Base-by-base conservation (phyloP, 2,329 filamentous ascomycete species). In the Fusarium irregulare region DNA sequence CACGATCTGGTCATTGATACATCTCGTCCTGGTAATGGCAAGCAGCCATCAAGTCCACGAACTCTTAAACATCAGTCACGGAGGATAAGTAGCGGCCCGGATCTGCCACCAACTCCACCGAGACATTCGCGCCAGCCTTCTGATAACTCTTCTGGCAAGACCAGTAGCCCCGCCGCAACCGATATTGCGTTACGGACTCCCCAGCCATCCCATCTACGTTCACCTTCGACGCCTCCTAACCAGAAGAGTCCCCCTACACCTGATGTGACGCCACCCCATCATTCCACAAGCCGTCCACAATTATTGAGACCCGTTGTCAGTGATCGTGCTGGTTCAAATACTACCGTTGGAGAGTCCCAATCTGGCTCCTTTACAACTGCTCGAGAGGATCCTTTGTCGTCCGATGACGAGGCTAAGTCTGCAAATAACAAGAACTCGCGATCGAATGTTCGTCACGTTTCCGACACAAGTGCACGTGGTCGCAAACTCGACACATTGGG, bases 361-460 rank as follows among this genome's bases (percentile, higher is more conserved):
- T 85, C 89, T 23, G 89, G 91, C 56, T 93, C 92, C 2, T 94
- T 93, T 75, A 89, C 83, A 70, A 94, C 92, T 4, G 92, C 92
- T 7, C 85, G 83, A 41, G 92, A 94, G 78, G 86, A 87, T 46
- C 85, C 87, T 2, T 85, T 84, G 20, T 88, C 87, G 2, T 91
- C 90, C 21, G 88, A 89, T 30, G 89, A 91, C 56, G 85, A 87
- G 64, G 83, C 85, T 60, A 78, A 75, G 58, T 80, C 81, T 16
- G 83, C 83, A 6, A 70, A 82, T 13, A 70, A 80, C 6, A 80
- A 79, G 60, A 80, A 82, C 2, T 85, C 84, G 1, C 83, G 83
- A 64, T 80, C 78, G 48, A 83, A 83, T 5, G 80, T 83, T 34
- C 80, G 81, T n/a, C 82, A 78, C 46, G 65, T 76, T 20, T 78